Evolutionary conservation across 106 monocot species (phyloP).

Genomic region (Triglochin maritima): DNA sequence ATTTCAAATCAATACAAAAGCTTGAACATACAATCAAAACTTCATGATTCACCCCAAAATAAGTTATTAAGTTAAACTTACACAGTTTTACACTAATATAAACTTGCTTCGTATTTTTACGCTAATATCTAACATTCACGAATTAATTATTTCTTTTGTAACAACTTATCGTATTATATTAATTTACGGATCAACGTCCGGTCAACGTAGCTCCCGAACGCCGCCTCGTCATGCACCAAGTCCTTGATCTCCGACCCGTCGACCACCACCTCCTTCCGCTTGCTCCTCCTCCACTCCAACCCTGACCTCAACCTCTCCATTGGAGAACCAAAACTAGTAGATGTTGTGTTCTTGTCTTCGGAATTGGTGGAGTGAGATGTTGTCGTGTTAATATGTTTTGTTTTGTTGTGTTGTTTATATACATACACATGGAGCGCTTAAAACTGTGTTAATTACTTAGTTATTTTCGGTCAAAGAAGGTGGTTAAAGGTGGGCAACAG

Average conservation of each 20-base stretch:
- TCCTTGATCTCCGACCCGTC: constrained; percentile 66
- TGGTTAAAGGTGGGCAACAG: no score
- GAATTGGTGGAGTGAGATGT: no score
- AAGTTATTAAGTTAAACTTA: not conserved
- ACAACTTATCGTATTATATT: no score
- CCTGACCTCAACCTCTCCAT: constrained; percentile 10
- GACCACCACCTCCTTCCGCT: constrained; percentile 38
- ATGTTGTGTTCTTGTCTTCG: no score
- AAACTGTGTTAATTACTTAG: no score
- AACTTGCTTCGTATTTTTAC: no score
- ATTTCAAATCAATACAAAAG: not conserved
- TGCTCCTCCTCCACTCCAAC: constrained; percentile 12
- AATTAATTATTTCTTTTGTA: no score
- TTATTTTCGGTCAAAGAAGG: no score
- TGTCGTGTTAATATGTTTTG: no score
- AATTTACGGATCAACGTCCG: not conserved
- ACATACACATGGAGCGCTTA: no score
- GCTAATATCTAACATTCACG: not conserved
- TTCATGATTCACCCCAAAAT: not conserved
- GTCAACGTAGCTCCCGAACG: constrained; percentile 63
- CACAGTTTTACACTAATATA: not conserved
- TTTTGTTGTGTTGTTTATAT: no score
- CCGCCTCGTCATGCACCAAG: constrained; percentile 62
- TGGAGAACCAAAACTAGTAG: no score
- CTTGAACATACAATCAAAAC: not conserved